A percentile compares a stretch with the other conserved stretches of the same genome.
Conservation (phyloP, 2,329 filamentous ascomycete genomes). For the Colletotrichum agaves region DNA sequence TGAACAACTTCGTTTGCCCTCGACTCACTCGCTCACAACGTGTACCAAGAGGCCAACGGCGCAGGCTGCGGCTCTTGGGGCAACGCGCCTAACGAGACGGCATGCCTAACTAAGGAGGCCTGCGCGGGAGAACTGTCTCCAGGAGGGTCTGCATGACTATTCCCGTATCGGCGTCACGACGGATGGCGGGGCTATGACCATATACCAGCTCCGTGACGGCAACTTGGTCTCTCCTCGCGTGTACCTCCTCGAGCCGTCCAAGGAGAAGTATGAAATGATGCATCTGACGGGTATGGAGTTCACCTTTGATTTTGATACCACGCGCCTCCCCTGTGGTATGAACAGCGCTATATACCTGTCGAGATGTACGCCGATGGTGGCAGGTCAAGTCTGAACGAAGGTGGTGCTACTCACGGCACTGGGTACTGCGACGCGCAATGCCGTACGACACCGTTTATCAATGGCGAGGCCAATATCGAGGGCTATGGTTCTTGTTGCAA, state of each 20-base stretch:
- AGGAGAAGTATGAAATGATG: conserved; percentile 69
- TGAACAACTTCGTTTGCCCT: conserved; percentile 62
- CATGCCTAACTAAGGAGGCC: conserved; percentile 59
- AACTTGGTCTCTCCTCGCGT: conserved; percentile 55
- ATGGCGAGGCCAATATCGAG: conserved; percentile 56
- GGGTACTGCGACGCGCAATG: conserved; percentile 74
- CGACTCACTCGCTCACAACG: conserved; percentile 57
- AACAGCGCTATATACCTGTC: conserved; percentile 74
- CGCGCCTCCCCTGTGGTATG: conserved; percentile 72
- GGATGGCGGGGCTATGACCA: conserved; percentile 44
- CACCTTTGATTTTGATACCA: conserved; percentile 74
- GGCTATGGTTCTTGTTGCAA: conserved; percentile 61
- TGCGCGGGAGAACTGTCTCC: conserved; percentile 65
- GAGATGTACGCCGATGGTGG: conserved; percentile 70
- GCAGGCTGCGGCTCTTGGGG: conserved; percentile 48
- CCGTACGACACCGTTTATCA: conserved; percentile 61
- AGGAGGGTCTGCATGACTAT: conserved; percentile 63
- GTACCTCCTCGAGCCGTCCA: conserved; percentile 66
- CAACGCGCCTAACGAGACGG: conserved; percentile 51
- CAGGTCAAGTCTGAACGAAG: conserved; percentile 62
- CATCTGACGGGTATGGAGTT: conserved; percentile 70
- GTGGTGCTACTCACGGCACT: conserved; percentile 69
- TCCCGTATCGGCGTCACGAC: conserved; percentile 47
- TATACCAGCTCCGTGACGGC: conserved; percentile 44
- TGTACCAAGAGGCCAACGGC: conserved; percentile 53